Base-by-base conservation (phyloP, 208 protist genomes). In the Leptomonas seymouri region DNA sequence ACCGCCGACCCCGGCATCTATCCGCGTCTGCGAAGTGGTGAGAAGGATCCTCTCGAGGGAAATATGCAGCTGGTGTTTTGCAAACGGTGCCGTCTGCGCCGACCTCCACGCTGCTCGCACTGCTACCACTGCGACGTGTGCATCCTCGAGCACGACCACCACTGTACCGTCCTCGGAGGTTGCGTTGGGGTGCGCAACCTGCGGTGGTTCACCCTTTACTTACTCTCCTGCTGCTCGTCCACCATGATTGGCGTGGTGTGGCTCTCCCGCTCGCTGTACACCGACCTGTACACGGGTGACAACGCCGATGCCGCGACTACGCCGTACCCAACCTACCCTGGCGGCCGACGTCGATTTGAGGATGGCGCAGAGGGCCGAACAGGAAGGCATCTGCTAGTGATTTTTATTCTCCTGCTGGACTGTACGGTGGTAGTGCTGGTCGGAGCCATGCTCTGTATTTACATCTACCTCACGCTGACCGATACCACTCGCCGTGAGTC, bases 81-180 rank as follows among this genome's bases (percentile, higher is more conserved):
- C 68, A 81, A 76, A 54, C 50, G 66, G 12, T 97, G 93, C 65
- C 54, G 50, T 3, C 48, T 96, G n/a, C 77, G 81, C 11, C 83
- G 91, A 0, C 91, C 91, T 7, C 82, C 82, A 14, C 87, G 87
- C n/a, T 82, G 88, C 14, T 81, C 90, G n/a, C 93, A 97, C 67
- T 97, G 93, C 80, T 93, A 93, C 66, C 44, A 75, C 16, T 97
- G 93, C 65, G 74, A 82, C 25, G 89, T 95, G 7, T 97, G 93
- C 67, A 82, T 97, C 14, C 56, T 83, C 14, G 87, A 90, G 41
- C 89, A 93, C 58, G 93, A 97, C 62, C 93, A 97, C 53, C 93
- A 97, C 71, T 97, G 93, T 66, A 81, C 74, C 34, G 68, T 96
- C n/a, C 28, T 96, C n/a, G 93, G 91, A 28, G 85, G 82, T 30